Evolutionary conservation across 2,329 filamentous ascomycete genomes (phyloP), one percentile per base, ranked within the genome.

Genomic region (Teratosphaeria zuluensis): DNA sequence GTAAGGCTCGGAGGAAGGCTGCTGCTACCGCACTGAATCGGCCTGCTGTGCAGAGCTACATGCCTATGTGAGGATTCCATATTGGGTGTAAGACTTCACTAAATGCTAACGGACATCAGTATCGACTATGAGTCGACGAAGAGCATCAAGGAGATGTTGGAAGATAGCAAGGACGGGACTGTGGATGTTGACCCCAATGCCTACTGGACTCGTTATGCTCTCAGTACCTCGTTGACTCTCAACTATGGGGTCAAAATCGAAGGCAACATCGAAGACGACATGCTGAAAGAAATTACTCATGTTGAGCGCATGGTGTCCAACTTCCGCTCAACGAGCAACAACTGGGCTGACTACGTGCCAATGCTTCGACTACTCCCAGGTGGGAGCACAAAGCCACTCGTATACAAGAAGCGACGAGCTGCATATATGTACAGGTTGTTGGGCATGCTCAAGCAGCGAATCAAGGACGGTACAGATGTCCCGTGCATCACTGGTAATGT

Each of bases 311-410:
- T 84, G 4, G 84, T 94, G 28, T 87, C 85, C 56, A 89, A 89
- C 65, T 87, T 92, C 68, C 77, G 89, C 54, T 88, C 84, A 30
- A 92, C 88, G 0, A 89, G 86, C 66, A 90, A 91, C 69, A 92
- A 92, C 70, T 89, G 87, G 84, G 70, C 70, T 67, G 89, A 94
- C 67, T 92, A 92, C 64, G 83, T 94, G n/a, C 88, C 89, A 0
- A 67, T 92, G 4, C 70, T 94, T 61, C 80, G 89, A 31, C 71
- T 90, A 1, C 80, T 83, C 63, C 81, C 84, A 2, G 82, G 78
- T 33, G 80, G 80, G 62, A 90, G 84, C 66, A 77, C 77, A 2
- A 80, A 84, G 54, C 87, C 88, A 0, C 74, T 80, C 7, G 82
- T 85, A 61, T 89, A 85, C 72, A 81, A 88, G 42, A 75, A 76